Percentiles rank a stretch among this genome's conserved stretches.
Conservation (phyloP, 2,329 filamentous ascomycete species). For the Beauveria sp. region DNA sequence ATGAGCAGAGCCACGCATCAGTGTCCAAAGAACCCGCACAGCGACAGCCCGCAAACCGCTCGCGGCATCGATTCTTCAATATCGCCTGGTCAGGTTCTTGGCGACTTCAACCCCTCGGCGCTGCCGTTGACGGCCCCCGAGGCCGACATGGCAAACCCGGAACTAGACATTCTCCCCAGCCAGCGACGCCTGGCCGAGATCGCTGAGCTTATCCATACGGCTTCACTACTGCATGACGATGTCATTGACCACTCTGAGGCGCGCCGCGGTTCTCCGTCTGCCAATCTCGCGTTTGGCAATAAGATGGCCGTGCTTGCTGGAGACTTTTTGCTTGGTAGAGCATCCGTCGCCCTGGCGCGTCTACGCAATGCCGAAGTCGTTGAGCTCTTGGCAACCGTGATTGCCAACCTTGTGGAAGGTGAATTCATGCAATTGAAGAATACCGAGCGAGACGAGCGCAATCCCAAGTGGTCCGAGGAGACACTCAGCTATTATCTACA, state of each 20-base stretch:
- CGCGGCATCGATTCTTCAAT: slow-evolving; percentile 46
- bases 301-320: slow-evolving; percentile 98
- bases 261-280: slow-evolving; percentile 75
- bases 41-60: slow-evolving; percentile 32
- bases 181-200: slow-evolving; percentile 92
- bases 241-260: slow-evolving; percentile 91
- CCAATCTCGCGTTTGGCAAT: slow-evolving; percentile 94
- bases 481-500: slow-evolving; percentile 90
- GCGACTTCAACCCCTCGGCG: slow-evolving; percentile 72
- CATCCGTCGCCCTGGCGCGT: slow-evolving; percentile 86
- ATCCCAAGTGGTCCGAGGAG: slow-evolving; percentile 80
- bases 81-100: slow-evolving; percentile 52
- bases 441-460: slow-evolving; percentile 77
- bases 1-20: slow-evolving; percentile 93
- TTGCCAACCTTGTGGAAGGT: slow-evolving; percentile 94
- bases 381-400: slow-evolving; percentile 89
- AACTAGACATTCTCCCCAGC: slow-evolving; percentile 75
- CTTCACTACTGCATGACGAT: slow-evolving; percentile 93
- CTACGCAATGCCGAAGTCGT: slow-evolving; percentile 89
- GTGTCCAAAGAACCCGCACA: slow-evolving; percentile 49
- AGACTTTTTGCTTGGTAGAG: slow-evolving; percentile 90
- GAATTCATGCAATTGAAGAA: slow-evolving; percentile 99
- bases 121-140: slow-evolving; percentile 32
- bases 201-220: slow-evolving; percentile 94
- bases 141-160: slow-evolving; percentile 29